Base-by-base conservation (phyloP, 768 basidiomycete species). In the Tylopilus plumbeoviolaceoides region DNA sequence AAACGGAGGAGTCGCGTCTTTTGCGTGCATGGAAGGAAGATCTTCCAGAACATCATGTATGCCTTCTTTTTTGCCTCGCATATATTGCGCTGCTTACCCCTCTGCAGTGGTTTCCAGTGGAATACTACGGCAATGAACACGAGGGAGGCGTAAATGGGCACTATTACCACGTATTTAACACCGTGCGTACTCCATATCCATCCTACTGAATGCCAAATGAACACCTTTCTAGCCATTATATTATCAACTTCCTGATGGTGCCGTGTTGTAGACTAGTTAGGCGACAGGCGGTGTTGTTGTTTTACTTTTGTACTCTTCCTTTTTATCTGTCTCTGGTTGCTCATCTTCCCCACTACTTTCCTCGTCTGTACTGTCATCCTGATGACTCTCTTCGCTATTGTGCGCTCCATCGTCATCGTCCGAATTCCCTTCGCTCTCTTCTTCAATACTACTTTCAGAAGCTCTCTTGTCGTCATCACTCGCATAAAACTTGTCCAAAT, bases 401-500 rank as follows among this genome's bases (percentile, higher is more conserved):
- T 61, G 66, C 47, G 15, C 63, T 47, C 51, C 57, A 48, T 58
- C 66, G 1, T 60, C 68, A 17, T 65, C 67, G 2, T 66, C 66
- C 21, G 33, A 47, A 14, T 60, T 52, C 4, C 60, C 70, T 20
- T 69, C 82, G 5, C 75, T 63, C n/a, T 51, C 68, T 21, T 61
- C 61, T 46, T 63, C 70, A 36, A 57, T 57, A 44, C 55, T 55
- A 20, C 56, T 66, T 50, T 70, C 70, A 20, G 72, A 70, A 9
- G 56, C 68, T 48, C 72, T 72, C 2, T 67, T 66, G 28, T 69
- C 70, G 30, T 51, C 62, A 20, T 67, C 70, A 33, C 72, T 75
- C 4, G 72, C 87, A 64, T 91, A 92, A 64, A 92, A 93, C 56
- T 80, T 76, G 61, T 92, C 87, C 58, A 92, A 68, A 68, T 92